Percentiles rank a stretch among this genome's conserved stretches.
phyloP scores from a whole-genome alignment of 139 green algal genomes.

The Auxenochlorella pyrenoidosa region DNA sequence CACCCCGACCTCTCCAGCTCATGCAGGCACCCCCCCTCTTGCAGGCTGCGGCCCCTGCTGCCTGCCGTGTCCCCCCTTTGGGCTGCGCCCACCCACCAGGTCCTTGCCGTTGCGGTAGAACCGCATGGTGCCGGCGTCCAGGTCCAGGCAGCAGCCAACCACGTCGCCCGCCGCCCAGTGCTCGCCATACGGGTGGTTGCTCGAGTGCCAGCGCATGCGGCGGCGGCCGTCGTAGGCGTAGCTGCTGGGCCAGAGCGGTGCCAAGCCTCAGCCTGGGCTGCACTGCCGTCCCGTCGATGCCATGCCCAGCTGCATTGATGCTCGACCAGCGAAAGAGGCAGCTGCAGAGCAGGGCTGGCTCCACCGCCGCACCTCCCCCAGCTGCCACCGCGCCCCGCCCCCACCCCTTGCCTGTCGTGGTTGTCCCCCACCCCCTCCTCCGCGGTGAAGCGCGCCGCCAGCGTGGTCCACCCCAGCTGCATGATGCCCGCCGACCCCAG shows the following conservation, averaged over 20 bases:
- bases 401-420: slow-evolving; percentile 53
- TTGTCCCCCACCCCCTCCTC: slow-evolving; percentile 95
- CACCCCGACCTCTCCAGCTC: too few species aligned
- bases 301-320: too few species aligned
- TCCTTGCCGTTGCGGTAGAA: slow-evolving; percentile 87
- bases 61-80: too few species aligned
- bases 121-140: slow-evolving; percentile 79
- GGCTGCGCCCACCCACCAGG: slow-evolving; percentile 48
- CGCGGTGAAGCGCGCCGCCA: slow-evolving; percentile 84
- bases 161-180: slow-evolving; percentile 83
- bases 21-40: too few species aligned
- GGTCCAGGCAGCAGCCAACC: slow-evolving; percentile 88
- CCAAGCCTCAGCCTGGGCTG: neutral
- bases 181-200: slow-evolving; percentile 75
- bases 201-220: slow-evolving; percentile 86
- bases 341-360: too few species aligned
- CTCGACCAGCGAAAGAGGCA: too few species aligned
- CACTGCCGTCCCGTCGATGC: too few species aligned
- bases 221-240: slow-evolving; percentile 84
- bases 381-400: neutral
- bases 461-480: slow-evolving; percentile 69
- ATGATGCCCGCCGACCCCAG: slow-evolving; percentile 83
- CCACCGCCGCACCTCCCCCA: too few species aligned
- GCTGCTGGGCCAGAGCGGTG: slow-evolving; percentile 25
- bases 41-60: too few species aligned